phyloP scores from a whole-genome alignment of 1,139 yeast species.

The Arxiozyma telluris region DNA sequence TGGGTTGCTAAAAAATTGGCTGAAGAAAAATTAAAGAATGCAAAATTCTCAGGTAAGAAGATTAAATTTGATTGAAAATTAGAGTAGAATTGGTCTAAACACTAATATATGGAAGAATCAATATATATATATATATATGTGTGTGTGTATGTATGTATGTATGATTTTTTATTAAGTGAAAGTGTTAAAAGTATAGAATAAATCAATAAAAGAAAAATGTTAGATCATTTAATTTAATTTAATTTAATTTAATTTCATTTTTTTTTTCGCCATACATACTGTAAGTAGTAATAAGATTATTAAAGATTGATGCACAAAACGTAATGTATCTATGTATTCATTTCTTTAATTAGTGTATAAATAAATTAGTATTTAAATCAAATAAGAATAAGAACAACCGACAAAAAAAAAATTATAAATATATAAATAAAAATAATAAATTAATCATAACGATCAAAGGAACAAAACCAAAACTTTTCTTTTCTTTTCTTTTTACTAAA shows the following conservation, averaged over 20 bases:
- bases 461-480: no score
- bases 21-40: conserved; percentile 55
- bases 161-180: neutral
- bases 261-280: no score
- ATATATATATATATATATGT: no score
- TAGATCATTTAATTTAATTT: no score
- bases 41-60: conserved; percentile 77
- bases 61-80: conserved; percentile 42
- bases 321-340: neutral
- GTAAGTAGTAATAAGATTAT: neutral
- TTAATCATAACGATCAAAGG: neutral
- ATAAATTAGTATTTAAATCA: neutral
- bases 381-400: neutral
- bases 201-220: no score
- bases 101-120: no score
- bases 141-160: neutral
- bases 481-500: no score
- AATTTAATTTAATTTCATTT: no score
- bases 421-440: no score
- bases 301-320: neutral
- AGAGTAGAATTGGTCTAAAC: no score
- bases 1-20: conserved; percentile 83
- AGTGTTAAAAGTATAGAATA: neutral
- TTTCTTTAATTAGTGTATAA: neutral
- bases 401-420: neutral